Percentiles rank a stretch among this genome's conserved stretches.
These are phyloP conservation scores for Pichia pseudocactophila DNA, from an alignment of 805 yeast species.

Conservation along the genomic window DNA sequence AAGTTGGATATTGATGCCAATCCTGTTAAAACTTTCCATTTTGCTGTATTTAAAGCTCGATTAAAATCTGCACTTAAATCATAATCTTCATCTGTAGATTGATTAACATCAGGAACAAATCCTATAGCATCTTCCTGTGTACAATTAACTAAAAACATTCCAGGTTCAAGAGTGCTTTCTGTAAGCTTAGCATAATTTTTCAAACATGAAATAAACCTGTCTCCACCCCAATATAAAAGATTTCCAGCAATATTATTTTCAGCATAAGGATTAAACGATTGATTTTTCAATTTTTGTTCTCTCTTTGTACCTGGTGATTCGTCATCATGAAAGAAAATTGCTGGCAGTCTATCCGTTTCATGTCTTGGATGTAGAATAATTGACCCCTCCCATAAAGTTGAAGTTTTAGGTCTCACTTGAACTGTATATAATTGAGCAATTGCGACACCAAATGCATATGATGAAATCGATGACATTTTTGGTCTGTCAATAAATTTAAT, in stretches of 20 bases:
- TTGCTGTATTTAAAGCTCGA: constrained; percentile 53
- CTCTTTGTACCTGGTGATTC: constrained; percentile 66
- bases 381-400: constrained; percentile 91
- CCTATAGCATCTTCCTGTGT: constrained; percentile 53
- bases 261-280: constrained; percentile 68
- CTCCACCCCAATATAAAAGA: constrained; percentile 84
- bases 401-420: constrained; percentile 74
- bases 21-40: constrained; percentile 80
- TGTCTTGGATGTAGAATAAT: constrained; percentile 61
- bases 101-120: constrained; percentile 42
- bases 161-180: constrained; percentile 60
- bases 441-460: constrained; percentile 63
- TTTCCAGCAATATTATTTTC: constrained; percentile 36
- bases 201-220: constrained; percentile 54
- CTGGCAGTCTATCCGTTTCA: constrained; percentile 58
- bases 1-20: constrained; percentile 69
- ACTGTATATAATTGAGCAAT: constrained; percentile 61
- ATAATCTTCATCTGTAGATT: constrained; percentile 24
- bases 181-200: constrained; percentile 51
- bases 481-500: constrained; percentile 42
- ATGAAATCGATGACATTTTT: constrained; percentile 38
- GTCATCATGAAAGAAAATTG: constrained; percentile 87
- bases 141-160: constrained; percentile 73
- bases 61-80: constrained; percentile 31
- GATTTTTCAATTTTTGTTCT: constrained; percentile 50